These are phyloP conservation scores for Pelargonium australe DNA, from an alignment of 441 rosid genomes.

Conservation along the genomic window DNA sequence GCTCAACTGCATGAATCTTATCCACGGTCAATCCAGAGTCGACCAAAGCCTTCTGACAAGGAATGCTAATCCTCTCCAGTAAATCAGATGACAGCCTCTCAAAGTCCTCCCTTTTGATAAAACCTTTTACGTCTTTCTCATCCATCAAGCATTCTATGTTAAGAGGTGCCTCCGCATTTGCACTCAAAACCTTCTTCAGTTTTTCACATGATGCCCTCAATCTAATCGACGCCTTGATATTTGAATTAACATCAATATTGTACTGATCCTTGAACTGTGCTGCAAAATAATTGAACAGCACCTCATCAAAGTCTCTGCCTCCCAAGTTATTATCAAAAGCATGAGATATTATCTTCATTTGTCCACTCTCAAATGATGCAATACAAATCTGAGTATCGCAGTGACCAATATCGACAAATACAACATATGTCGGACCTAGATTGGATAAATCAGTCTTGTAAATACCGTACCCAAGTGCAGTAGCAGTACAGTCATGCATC, in stretches of 20 bases:
- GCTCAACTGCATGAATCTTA: conserved; percentile 57
- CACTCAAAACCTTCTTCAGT: conserved; percentile 92
- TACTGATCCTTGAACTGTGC: conserved; percentile 68
- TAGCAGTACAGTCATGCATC: conserved; percentile 91
- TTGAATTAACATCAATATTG: conserved; percentile 66
- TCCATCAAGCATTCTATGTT: conserved; percentile 92
- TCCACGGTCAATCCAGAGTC: conserved; percentile 45
- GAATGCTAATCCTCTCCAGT: conserved; percentile 48
- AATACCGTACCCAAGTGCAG: conserved; percentile 91
- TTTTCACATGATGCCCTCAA: conserved; percentile 84
- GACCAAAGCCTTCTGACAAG: conserved; percentile 54
- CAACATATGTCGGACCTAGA: conserved; percentile 46
- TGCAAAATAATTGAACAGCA: conserved; percentile 66
- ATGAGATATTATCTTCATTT: conserved; percentile 75
- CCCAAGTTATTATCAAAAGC: conserved; percentile 74
- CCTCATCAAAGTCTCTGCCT: conserved; percentile 88
- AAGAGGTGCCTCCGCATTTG: conserved; percentile 80
- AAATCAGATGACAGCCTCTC: conserved; percentile 46
- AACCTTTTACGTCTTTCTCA: conserved; percentile 91
- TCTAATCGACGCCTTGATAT: conserved; percentile 69
- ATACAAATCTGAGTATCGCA: conserved; percentile 78
- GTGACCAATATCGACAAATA: conserved; percentile 84
- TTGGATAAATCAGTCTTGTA: conserved; percentile 70
- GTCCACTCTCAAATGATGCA: conserved; percentile 59
- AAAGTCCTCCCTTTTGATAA: conserved; percentile 88